phyloP scores from a whole-genome alignment of 495 filamentous ascomycete genomes.

The Baudoinia panamericana region DNA sequence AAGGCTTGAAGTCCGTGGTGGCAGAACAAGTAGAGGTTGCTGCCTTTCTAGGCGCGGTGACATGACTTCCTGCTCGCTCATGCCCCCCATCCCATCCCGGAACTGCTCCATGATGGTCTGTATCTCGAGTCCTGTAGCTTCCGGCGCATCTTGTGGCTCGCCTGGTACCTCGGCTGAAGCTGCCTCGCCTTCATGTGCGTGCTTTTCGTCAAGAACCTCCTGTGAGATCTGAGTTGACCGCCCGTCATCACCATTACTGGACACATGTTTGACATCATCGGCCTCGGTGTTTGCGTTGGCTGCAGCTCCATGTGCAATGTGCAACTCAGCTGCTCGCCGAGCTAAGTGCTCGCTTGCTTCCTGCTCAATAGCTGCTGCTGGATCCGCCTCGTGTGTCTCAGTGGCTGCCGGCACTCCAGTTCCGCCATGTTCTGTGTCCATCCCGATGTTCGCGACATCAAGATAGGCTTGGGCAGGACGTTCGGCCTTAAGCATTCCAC shows the following conservation, averaged over 20 bases:
- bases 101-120: constrained; percentile 86
- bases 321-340: constrained; percentile 11
- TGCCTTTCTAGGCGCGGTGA: constrained; percentile 64
- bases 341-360: constrained; percentile 19
- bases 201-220: constrained; percentile 11
- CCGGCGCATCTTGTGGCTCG: constrained; percentile 10
- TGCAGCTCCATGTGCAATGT: not conserved
- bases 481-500: too few species aligned
- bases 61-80: constrained; percentile 63
- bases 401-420: too few species aligned
- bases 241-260: too few species aligned
- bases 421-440: too few species aligned
- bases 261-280: too few species aligned
- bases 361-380: constrained; percentile 6
- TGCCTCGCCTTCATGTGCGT: constrained; percentile 4
- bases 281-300: too few species aligned
- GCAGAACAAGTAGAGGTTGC: constrained; percentile 60
- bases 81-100: constrained; percentile 45
- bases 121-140: constrained; percentile 56
- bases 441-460: too few species aligned
- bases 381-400: not conserved
- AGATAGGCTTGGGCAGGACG: too few species aligned
- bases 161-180: constrained; percentile 6
- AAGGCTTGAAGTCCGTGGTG: constrained; percentile 72
- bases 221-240: too few species aligned